phyloP scores from a whole-genome alignment of 2,329 filamentous ascomycete genomes.

The Hansfordia pulvinata region DNA sequence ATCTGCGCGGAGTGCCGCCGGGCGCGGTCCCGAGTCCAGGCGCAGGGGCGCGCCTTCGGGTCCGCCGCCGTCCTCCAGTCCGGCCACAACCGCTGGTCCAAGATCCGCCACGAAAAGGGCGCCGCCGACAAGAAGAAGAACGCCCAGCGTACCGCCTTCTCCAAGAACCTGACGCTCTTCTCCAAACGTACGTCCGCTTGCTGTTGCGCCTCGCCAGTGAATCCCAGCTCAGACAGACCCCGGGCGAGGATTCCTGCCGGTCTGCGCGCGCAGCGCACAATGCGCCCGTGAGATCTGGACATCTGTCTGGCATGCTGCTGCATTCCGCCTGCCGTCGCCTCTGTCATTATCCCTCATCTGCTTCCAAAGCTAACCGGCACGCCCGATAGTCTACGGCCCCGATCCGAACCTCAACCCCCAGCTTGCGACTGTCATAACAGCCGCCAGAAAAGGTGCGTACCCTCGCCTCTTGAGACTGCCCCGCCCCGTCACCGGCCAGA shows the following conservation, averaged over 20 bases:
- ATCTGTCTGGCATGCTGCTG: too few species aligned
- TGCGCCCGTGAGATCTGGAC: too few species aligned
- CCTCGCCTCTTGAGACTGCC: conserved; percentile 12
- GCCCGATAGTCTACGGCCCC: conserved; percentile 56
- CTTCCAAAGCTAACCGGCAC: conserved; percentile 3
- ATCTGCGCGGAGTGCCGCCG: too few species aligned
- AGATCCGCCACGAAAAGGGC: conserved; percentile 90
- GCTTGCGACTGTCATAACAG: conserved; percentile 57
- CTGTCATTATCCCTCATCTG: too few species aligned
- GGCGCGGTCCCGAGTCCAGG: too few species aligned
- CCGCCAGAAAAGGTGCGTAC: conserved; percentile 70
- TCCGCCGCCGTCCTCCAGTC: conserved; percentile 32
- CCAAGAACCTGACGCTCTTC: conserved; percentile 59
- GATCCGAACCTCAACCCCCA: conserved; percentile 63
- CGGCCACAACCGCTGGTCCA: conserved; percentile 90
- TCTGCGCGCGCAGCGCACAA: too few species aligned
- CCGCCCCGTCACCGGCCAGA: not conserved
- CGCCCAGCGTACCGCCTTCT: conserved; percentile 51
- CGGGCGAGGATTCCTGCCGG: too few species aligned
- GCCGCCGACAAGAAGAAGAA: conserved; percentile 73
- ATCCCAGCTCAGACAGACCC: too few species aligned
- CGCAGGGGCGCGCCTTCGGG: conserved; percentile 25
- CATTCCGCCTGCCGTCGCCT: too few species aligned
- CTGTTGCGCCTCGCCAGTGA: too few species aligned
- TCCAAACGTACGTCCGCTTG: conserved; percentile 62